Percentiles rank a stretch among this genome's conserved stretches.
phyloP scores from a whole-genome alignment of 2,329 filamentous ascomycete species.

The Fusarium decemcellulare region DNA sequence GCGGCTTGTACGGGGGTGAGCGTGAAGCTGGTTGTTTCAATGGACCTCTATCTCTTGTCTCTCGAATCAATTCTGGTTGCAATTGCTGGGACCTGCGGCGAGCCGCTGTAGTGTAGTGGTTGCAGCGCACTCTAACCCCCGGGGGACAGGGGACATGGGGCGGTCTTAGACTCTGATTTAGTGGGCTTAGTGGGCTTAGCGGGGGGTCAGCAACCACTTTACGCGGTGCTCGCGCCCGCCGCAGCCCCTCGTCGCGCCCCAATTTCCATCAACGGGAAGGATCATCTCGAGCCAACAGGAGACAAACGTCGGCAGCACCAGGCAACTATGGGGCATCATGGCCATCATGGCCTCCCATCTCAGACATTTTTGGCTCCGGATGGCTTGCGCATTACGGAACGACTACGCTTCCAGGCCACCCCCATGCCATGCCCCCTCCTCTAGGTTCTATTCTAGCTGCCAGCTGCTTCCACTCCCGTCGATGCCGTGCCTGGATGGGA shows the following conservation, averaged over 20 bases:
- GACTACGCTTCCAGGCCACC: neutral
- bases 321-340: conserved; percentile 51
- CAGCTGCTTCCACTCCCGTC: conserved; percentile 16
- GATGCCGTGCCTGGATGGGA: conserved; percentile 38
- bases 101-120: conserved; percentile 38
- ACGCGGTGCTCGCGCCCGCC: conserved; percentile 45
- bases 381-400: conserved; percentile 22
- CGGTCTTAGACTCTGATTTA: conserved; percentile 43
- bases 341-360: conserved; percentile 39
- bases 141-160: conserved; percentile 32
- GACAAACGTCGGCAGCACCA: conserved; percentile 43
- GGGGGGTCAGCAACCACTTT: conserved; percentile 46
- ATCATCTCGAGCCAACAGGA: conserved; percentile 42
- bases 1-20: neutral
- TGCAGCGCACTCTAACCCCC: conserved; percentile 32
- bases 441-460: neutral
- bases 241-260: conserved; percentile 47
- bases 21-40: conserved; percentile 31
- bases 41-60: conserved; percentile 12
- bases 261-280: conserved; percentile 43
- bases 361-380: conserved; percentile 32
- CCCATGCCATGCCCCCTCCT: neutral
- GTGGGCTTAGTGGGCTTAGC: conserved; percentile 45
- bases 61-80: conserved; percentile 17
- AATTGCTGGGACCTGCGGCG: conserved; percentile 37